These are phyloP conservation scores for Arxiozyma slooffiae DNA, from an alignment of 1,139 yeast genomes.

Conservation along the genomic window DNA sequence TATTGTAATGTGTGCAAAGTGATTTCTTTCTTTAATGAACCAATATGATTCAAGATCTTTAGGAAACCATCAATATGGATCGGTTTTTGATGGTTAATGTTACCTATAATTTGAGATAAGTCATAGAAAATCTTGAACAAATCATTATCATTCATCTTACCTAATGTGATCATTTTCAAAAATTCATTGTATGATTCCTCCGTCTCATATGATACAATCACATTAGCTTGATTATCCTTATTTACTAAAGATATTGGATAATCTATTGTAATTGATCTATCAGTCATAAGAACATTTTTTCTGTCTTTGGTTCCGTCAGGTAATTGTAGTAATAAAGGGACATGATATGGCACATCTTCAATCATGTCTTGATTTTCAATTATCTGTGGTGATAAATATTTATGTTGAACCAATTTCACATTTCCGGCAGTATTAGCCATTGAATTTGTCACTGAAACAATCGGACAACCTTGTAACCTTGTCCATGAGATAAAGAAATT, in stretches of 20 bases:
- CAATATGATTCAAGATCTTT: conserved; percentile 14
- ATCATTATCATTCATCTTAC: conserved; percentile 23
- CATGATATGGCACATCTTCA: conserved; percentile 29
- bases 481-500: conserved; percentile 51
- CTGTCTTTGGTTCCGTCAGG: conserved; percentile 32
- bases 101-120: conserved; percentile 26
- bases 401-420: conserved; percentile 43
- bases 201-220: conserved; percentile 33
- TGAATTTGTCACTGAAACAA: conserved; percentile 35
- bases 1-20: conserved; percentile 8
- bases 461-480: conserved; percentile 49
- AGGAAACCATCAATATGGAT: conserved; percentile 24
- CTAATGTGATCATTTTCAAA: conserved; percentile 19
- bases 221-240: conserved; percentile 40
- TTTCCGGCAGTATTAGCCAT: conserved; percentile 13
- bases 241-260: conserved; percentile 35
- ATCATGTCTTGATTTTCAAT: conserved; percentile 6
- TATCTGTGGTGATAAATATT: conserved; percentile 28
- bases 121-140: conserved; percentile 29
- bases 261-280: conserved; percentile 33
- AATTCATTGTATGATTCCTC: conserved; percentile 27
- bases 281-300: conserved; percentile 37
- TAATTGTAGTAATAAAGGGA: conserved; percentile 44
- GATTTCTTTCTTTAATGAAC: conserved; percentile 3
- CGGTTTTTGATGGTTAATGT: conserved; percentile 18